phyloP scores from a whole-genome alignment of 345 rosid genomes.

The Aquilaria yunnanensis region DNA sequence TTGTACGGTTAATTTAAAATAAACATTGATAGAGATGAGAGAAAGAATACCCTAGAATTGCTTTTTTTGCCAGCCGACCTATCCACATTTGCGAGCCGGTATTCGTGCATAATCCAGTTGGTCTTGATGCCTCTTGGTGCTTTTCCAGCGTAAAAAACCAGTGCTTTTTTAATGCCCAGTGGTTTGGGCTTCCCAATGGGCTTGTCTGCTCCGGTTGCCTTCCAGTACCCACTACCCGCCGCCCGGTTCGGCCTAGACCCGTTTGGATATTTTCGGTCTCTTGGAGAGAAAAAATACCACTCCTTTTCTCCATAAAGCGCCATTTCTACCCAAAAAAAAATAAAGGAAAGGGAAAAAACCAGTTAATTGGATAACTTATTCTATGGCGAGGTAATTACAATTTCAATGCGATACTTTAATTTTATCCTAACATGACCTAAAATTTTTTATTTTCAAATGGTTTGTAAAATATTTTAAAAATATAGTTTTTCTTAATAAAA shows the following conservation, averaged over 20 bases:
- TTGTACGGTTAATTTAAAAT: background rate
- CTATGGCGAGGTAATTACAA: too few relatives aligned
- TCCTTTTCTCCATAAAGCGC: conserved; percentile 85
- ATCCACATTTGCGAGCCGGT: conserved; percentile 81
- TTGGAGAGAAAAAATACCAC: conserved; percentile 88
- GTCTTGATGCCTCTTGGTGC: conserved; percentile 81
- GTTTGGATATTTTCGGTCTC: conserved; percentile 88
- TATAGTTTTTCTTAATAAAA: too few relatives aligned
- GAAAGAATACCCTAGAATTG: conserved; percentile 47
- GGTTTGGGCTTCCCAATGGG: conserved; percentile 78
- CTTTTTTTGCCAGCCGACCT: conserved; percentile 59
- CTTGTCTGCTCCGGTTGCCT: conserved; percentile 93
- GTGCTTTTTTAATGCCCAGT: conserved; percentile 76
- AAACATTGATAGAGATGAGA: background rate
- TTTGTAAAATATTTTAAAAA: too few relatives aligned
- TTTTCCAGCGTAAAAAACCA: conserved; percentile 86
- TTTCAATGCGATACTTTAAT: too few relatives aligned
- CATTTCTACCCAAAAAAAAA: conserved; percentile 30
- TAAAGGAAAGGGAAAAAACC: background rate
- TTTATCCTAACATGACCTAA: too few relatives aligned
- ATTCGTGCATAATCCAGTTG: conserved; percentile 98
- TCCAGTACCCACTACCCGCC: conserved; percentile 87
- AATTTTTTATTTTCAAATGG: too few relatives aligned
- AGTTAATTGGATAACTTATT: background rate
- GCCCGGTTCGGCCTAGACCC: conserved; percentile 87